phyloP scores from a whole-genome alignment of 225 moss, liverwort and hornwort genomes.

The Neckera pumila region DNA sequence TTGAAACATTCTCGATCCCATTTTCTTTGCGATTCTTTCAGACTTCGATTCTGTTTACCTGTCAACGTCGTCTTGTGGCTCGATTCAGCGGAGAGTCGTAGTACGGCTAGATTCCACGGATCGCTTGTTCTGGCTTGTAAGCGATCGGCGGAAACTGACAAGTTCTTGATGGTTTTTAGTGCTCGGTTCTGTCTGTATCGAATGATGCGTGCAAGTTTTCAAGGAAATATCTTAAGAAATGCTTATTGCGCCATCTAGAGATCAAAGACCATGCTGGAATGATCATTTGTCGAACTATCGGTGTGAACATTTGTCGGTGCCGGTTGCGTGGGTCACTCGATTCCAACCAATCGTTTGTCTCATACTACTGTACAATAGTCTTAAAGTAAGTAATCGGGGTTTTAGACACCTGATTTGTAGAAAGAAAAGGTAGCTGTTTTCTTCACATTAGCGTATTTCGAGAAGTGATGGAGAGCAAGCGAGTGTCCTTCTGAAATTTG shows the following conservation, averaged over 20 bases:
- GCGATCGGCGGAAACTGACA: no score
- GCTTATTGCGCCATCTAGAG: neutral
- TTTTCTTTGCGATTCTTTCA: neutral
- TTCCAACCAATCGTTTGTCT: neutral
- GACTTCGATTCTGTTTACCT: neutral
- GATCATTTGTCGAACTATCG: no score
- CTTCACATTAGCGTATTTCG: neutral
- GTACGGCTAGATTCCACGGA: no score
- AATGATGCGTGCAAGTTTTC: neutral
- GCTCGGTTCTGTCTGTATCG: neutral
- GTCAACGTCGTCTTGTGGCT: neutral
- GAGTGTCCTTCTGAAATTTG: no score
- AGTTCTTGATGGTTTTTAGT: no score
- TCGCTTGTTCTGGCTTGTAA: neutral
- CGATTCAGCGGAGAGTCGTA: neutral
- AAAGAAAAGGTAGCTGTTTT: neutral
- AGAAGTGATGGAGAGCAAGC: neutral
- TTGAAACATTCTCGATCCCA: neutral
- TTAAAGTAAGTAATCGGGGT: neutral
- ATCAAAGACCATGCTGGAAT: neutral
- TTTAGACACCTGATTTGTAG: neutral
- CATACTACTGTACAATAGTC: neutral
- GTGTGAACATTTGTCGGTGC: no score
- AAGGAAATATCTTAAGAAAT: no score
- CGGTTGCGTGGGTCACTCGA: no score